phyloP scores from a whole-genome alignment of 1,284 basidiomycete genomes.

The Neolentinus lepideus region DNA sequence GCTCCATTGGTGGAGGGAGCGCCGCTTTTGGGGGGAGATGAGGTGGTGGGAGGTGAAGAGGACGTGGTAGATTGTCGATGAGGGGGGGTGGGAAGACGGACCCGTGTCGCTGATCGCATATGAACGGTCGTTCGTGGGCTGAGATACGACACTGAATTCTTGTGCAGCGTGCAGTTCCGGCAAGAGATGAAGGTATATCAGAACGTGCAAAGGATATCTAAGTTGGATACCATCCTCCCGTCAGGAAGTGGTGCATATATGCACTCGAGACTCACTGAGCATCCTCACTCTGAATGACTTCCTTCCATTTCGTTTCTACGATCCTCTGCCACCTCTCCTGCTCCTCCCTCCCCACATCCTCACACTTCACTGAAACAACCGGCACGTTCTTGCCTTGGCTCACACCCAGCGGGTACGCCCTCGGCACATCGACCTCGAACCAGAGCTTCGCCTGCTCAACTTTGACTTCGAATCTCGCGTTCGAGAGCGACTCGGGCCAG shows the following conservation, averaged over 20 bases:
- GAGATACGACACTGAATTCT: conserved; percentile 6
- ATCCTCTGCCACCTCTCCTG: conserved; percentile 45
- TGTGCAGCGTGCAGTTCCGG: conserved; percentile 42
- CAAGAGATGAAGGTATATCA: conserved; percentile 50
- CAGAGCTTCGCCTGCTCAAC: conserved; percentile 26
- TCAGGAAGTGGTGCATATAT: background rate
- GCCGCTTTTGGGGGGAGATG: conserved; percentile 60
- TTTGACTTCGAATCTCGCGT: conserved; percentile 31
- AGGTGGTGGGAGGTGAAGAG: conserved; percentile 72
- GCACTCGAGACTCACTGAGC: conserved; percentile 23
- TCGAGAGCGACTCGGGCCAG: conserved; percentile 9
- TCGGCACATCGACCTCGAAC: conserved; percentile 32
- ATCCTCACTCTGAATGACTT: conserved; percentile 33
- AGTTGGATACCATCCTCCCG: background rate
- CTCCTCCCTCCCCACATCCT: conserved; percentile 35
- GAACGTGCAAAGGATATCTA: conserved; percentile 57
- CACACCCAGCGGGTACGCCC: conserved; percentile 6
- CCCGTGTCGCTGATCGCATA: background rate
- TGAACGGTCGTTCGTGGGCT: background rate
- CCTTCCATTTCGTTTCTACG: conserved; percentile 32
- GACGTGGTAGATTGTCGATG: conserved; percentile 37
- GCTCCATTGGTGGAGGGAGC: conserved; percentile 53
- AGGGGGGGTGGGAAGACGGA: background rate
- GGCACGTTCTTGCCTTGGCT: conserved; percentile 7
- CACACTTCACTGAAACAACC: conserved; percentile 37